Conservation (phyloP, 352 stramenopile genomes). For the Phytophthora pisi region DNA sequence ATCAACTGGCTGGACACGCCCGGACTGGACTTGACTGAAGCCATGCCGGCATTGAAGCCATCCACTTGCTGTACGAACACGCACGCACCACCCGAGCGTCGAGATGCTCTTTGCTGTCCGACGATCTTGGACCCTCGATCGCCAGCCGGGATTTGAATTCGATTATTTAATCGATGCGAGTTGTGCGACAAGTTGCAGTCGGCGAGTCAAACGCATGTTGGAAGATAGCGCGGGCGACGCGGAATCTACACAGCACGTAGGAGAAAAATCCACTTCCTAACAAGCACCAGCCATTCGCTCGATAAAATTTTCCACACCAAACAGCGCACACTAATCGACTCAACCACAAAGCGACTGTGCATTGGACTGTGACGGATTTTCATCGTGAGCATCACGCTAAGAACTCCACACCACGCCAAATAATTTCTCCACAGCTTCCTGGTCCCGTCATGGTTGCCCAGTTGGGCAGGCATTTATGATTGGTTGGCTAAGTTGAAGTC, state of each 20-base stretch:
- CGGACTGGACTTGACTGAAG: background rate
- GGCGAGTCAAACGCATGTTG: background rate
- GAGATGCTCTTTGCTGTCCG: background rate
- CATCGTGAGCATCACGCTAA: background rate
- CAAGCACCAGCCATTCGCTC: background rate
- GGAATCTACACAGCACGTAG: background rate
- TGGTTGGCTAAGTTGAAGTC: background rate
- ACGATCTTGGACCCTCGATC: background rate
- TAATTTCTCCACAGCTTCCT: too few species aligned
- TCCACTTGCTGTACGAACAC: background rate
- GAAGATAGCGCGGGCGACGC: background rate
- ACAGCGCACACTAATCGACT: background rate
- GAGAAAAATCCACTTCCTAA: too few species aligned
- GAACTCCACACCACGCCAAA: background rate
- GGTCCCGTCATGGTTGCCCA: too few species aligned
- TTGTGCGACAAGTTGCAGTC: conserved; percentile 3
- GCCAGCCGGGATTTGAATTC: background rate
- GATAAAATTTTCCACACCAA: background rate
- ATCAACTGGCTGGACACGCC: background rate
- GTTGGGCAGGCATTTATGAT: background rate
- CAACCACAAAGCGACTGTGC: background rate
- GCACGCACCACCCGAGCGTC: background rate
- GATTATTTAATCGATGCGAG: conserved; percentile 4
- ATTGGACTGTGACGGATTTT: background rate
- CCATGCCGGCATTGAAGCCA: background rate